Base-by-base conservation (phyloP, 2,329 filamentous ascomycete species). In the Phyllosticta citribraziliensis region DNA sequence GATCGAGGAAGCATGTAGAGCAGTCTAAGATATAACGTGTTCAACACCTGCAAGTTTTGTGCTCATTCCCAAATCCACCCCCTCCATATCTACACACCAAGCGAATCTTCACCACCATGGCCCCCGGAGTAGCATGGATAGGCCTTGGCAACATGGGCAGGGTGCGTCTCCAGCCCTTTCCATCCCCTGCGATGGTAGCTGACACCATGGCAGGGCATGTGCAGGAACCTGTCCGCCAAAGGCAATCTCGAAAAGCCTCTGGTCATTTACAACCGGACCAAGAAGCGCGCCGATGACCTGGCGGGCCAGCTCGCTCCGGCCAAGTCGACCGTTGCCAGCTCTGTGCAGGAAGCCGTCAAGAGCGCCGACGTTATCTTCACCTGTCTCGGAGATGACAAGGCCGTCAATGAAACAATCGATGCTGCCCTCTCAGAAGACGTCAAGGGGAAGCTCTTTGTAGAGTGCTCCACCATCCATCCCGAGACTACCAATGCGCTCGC, bases 61-160 rank as follows among this genome's bases (percentile, higher is more conserved):
- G 22, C 2, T 22, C 22, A 22, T 30, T 6, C 27, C 9, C 17
- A n/a, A n/a, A n/a, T 8, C 40, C 17, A n/a, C 8, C 17, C 6
- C 40, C 40, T 11, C 35, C 17, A 12, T 40, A 40, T 47, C 5
- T n/a, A 5, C 14, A 17, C 17, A n/a, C 2, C 33, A 19, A 47
- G 9, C 6, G 9, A 17, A 47, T 47, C 40, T n/a, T 6, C 17
- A 47, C 10, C 65, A 68, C 54, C 24, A 77, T 77, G 75, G 70
- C 75, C 56, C 73, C 74, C 55, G 84, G 82, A 73, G 69, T 94
- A 57, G 80, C 90, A 67, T 95, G 86, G 84, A 84, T 95, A 60
- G 91, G 91, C 62, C 81, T 96, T 57, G 91, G 91, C 58, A 95
- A 95, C 73, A 96, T 96, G 85, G 91, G 89, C 66, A 82, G 86